Evolutionary conservation across 2,329 filamentous ascomycete genomes (phyloP).

Genomic region (Beauveria medogensis): DNA sequence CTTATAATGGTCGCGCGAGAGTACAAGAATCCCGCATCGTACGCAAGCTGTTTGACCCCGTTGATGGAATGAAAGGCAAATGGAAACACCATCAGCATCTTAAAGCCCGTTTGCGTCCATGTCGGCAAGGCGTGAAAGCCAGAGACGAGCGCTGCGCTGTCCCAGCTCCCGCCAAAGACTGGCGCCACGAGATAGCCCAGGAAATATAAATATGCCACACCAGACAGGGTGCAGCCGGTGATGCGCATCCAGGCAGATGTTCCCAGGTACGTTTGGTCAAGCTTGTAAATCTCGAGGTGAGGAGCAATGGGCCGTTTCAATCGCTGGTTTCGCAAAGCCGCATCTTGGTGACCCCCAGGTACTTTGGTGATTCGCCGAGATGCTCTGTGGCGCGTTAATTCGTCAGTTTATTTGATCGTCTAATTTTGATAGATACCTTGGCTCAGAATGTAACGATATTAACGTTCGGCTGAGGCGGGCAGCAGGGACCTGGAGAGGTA

Average conservation of each 20-base stretch:
- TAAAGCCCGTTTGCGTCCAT: slow-evolving; percentile 16
- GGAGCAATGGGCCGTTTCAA: slow-evolving; percentile 67
- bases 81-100: slow-evolving; percentile 40
- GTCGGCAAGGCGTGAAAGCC: slow-evolving; percentile 41
- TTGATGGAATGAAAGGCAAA: slow-evolving; percentile 41
- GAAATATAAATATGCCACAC: slow-evolving; percentile 64
- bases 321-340: slow-evolving; percentile 53
- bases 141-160: slow-evolving; percentile 44
- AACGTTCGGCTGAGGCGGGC: no score
- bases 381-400: neutral
- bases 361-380: neutral
- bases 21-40: no score
- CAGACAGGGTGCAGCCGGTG: slow-evolving; percentile 59
- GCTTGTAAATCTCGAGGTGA: slow-evolving; percentile 70
- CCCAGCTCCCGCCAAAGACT: slow-evolving; percentile 49
- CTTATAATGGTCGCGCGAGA: no score
- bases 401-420: neutral
- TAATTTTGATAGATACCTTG: no score
- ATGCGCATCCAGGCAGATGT: slow-evolving; percentile 62
- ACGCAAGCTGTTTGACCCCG: slow-evolving; percentile 35
- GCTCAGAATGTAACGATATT: no score
- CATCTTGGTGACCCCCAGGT: neutral
- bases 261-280: slow-evolving; percentile 68
- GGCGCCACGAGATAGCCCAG: slow-evolving; percentile 68
- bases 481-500: no score